Evolutionary conservation across 441 rosid species (phyloP).

Genomic region (Syzygium syzygioides): DNA sequence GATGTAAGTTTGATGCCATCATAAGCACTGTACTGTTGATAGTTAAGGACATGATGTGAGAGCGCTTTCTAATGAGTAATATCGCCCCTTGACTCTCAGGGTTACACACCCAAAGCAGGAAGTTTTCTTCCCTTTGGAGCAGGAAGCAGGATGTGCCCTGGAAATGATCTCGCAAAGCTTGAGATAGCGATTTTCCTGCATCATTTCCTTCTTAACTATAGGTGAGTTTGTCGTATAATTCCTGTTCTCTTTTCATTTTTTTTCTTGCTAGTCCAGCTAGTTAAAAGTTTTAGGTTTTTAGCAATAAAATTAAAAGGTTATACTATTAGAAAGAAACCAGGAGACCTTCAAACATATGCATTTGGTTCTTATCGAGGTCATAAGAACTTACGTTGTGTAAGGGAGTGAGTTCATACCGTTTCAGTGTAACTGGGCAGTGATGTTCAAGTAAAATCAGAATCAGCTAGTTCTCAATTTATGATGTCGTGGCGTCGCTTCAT

Average conservation of each 20-base stretch:
- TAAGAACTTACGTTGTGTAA: background rate
- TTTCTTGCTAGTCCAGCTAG: background rate
- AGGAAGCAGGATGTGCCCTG: slow-evolving; percentile 79
- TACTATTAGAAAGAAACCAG: background rate
- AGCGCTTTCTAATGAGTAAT: background rate
- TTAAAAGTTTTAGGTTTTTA: background rate
- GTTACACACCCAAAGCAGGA: slow-evolving; percentile 48
- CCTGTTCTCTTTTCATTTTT: background rate
- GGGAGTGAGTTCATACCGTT: background rate
- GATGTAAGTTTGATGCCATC: slow-evolving; percentile 38
- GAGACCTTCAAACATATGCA: background rate
- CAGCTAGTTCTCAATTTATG: background rate
- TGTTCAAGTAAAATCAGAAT: background rate
- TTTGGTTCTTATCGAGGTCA: background rate
- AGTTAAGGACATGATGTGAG: background rate
- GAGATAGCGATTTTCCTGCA: slow-evolving; percentile 82
- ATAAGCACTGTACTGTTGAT: background rate
- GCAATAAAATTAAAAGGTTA: background rate
- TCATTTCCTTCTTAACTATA: slow-evolving; percentile 64
- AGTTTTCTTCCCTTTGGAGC: slow-evolving; percentile 83
- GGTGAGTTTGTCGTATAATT: slow-evolving; percentile 22
- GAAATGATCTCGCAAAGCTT: slow-evolving; percentile 87
- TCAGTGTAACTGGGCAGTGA: background rate
- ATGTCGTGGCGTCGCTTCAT: background rate
- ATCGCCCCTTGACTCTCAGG: slow-evolving; percentile 19